A percentile compares a stretch with the other conserved stretches of the same genome.
Evolutionary conservation across 2,329 filamentous ascomycete genomes (phyloP).

Genomic region (Cyphellophora europaea): DNA sequence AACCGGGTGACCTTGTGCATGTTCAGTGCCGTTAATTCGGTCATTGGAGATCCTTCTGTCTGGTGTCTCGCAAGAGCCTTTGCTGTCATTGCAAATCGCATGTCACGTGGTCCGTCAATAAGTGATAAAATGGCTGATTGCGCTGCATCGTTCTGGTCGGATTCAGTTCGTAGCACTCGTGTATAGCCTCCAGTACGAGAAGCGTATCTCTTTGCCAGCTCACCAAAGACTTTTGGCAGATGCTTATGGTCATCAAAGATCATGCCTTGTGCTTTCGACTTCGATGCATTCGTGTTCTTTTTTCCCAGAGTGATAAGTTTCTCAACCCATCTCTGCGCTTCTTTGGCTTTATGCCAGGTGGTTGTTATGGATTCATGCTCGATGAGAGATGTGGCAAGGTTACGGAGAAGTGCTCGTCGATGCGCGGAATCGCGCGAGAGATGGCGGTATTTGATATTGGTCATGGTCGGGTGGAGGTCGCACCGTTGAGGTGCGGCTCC

Average conservation of each 20-base stretch:
- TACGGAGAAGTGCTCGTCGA: constrained; percentile 84
- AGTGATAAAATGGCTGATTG: constrained; percentile 86
- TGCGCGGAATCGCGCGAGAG: constrained; percentile 78
- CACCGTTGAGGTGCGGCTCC: too few species aligned
- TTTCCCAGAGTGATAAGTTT: constrained; percentile 92
- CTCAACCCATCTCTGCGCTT: constrained; percentile 86
- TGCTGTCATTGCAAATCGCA: constrained; percentile 90
- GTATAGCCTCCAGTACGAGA: constrained; percentile 85
- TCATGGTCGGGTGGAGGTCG: too few species aligned
- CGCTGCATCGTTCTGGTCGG: constrained; percentile 78
- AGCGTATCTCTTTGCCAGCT: constrained; percentile 69
- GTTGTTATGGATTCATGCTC: constrained; percentile 88
- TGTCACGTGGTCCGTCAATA: constrained; percentile 87
- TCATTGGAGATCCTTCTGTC: constrained; percentile 45
- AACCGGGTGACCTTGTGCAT: constrained; percentile 73
- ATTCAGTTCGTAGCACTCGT: constrained; percentile 83
- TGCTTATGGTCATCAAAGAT: constrained; percentile 61
- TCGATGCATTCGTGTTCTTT: constrained; percentile 76
- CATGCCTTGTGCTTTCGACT: constrained; percentile 64
- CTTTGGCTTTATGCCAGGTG: constrained; percentile 94
- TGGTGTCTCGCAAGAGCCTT: constrained; percentile 62
- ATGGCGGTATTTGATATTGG: constrained; percentile 72
- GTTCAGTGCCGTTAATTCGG: constrained; percentile 67
- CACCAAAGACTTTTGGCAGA: constrained; percentile 79
- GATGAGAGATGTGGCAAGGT: constrained; percentile 91